These are phyloP conservation scores for Penicillium frequentans DNA, from an alignment of 2,329 filamentous ascomycete species.

Conservation along the genomic window DNA sequence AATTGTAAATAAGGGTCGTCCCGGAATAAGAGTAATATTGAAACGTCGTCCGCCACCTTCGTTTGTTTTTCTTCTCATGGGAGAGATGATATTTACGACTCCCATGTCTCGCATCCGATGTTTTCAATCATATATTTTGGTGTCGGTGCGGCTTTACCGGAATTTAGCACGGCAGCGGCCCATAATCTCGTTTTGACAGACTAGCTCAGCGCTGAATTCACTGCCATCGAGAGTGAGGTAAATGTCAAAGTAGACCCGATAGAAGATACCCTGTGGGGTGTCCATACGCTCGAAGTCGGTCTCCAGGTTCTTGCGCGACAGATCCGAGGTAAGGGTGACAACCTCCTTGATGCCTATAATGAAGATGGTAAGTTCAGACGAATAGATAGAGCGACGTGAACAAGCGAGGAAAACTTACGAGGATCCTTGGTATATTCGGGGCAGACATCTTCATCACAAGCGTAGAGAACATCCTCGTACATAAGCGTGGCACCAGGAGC, in stretches of 20 bases:
- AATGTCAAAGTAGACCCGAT: conserved; percentile 68
- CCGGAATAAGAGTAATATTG: neutral
- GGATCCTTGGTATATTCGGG: conserved; percentile 99
- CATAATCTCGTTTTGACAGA: conserved; percentile 99
- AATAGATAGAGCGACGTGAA: neutral
- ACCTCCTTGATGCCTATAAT: conserved; percentile 94
- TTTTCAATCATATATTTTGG: neutral
- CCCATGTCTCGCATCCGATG: neutral
- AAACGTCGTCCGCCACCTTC: neutral
- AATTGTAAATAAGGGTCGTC: neutral
- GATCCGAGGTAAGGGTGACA: conserved; percentile 92
- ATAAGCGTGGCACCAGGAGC: conserved; percentile 95
- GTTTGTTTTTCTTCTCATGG: neutral
- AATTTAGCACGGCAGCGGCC: conserved; percentile 92
- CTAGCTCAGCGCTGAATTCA: conserved; percentile 95
- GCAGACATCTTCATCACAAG: conserved; percentile 96
- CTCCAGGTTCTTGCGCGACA: conserved; percentile 96
- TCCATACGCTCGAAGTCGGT: conserved; percentile 99
- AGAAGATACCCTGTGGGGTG: conserved; percentile 94
- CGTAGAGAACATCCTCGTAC: conserved; percentile 98
- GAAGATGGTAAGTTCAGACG: neutral
- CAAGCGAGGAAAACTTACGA: conserved; percentile 64
- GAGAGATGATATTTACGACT: conserved; percentile 1
- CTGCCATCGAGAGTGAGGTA: conserved; percentile 95
- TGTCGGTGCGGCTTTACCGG: conserved; percentile 47